phyloP scores from a whole-genome alignment of 2,329 filamentous ascomycete species.

The Emmonsiellopsis sp. region DNA sequence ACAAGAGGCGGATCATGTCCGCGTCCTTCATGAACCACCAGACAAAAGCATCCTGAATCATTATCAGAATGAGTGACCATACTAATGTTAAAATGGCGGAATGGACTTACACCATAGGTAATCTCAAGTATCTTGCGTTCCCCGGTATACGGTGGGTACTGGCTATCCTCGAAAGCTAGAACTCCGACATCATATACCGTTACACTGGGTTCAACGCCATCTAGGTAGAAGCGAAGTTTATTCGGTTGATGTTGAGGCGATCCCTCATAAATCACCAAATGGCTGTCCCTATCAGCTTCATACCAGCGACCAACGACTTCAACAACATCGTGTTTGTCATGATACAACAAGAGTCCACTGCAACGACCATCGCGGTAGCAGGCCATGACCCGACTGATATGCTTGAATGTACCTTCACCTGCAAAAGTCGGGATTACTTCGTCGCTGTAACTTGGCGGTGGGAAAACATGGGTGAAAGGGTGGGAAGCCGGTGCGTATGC shows the following conservation, averaged over 20 bases:
- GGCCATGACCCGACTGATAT: background rate
- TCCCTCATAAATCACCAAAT: background rate
- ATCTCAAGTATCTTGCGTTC: background rate
- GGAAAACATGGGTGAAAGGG: background rate
- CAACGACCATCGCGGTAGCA: background rate
- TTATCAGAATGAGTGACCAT: background rate
- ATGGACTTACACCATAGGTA: background rate
- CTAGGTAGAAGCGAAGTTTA: background rate
- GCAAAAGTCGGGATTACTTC: background rate
- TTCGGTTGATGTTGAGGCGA: background rate
- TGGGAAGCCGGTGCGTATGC: background rate
- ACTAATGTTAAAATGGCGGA: background rate
- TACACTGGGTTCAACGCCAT: background rate
- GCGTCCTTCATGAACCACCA: background rate
- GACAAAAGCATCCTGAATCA: background rate
- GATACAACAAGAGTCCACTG: background rate
- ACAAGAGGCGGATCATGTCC: background rate
- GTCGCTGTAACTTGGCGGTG: background rate
- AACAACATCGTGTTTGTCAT: background rate
- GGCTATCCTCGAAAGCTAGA: background rate
- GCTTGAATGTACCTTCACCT: background rate
- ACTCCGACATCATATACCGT: background rate
- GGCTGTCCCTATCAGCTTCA: background rate
- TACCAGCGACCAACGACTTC: background rate
- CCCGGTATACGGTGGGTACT: background rate